These are phyloP conservation scores for Lactarius tabidus DNA, from an alignment of 768 basidiomycete species.

Conservation along the genomic window DNA sequence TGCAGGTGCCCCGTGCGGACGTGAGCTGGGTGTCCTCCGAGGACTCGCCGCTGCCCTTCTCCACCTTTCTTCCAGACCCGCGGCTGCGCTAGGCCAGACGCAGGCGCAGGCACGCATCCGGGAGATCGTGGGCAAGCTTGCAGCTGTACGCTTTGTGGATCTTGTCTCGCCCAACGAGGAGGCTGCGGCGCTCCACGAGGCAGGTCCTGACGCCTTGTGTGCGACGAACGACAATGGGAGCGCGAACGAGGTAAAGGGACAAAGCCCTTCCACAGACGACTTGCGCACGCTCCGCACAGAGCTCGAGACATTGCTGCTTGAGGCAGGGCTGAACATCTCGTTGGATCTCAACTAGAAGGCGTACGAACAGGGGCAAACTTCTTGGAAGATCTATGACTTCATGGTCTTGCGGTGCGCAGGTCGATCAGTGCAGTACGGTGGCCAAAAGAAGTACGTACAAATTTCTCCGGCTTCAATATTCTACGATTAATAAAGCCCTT, in stretches of 20 bases:
- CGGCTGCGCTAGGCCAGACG: not conserved
- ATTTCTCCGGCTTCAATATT: too few species aligned
- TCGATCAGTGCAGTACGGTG: too few species aligned
- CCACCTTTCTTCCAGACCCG: slow-evolving; percentile 10
- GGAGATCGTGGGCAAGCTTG: slow-evolving; percentile 54
- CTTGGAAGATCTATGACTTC: not conserved
- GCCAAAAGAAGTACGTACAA: too few species aligned
- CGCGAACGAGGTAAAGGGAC: not conserved
- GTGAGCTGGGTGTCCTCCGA: slow-evolving; percentile 71
- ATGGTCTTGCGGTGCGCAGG: too few species aligned
- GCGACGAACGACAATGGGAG: not conserved
- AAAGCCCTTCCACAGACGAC: slow-evolving; percentile 2
- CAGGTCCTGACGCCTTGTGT: not conserved
- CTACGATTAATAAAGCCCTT: too few species aligned
- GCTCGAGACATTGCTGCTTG: slow-evolving; percentile 8
- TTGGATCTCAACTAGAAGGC: not conserved
- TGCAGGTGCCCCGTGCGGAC: slow-evolving; percentile 69
- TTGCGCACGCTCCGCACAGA: slow-evolving; percentile 2
- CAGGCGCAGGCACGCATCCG: slow-evolving; percentile 29
- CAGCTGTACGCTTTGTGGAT: slow-evolving; percentile 60
- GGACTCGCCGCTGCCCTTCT: slow-evolving; percentile 49
- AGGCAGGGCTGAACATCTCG: slow-evolving; percentile 8
- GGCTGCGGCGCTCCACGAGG: slow-evolving; percentile 38
- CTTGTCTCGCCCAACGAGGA: slow-evolving; percentile 63
- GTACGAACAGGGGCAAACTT: not conserved